Conservation (phyloP, 2,329 filamentous ascomycete genomes). For the Fusarium pininemorale region DNA sequence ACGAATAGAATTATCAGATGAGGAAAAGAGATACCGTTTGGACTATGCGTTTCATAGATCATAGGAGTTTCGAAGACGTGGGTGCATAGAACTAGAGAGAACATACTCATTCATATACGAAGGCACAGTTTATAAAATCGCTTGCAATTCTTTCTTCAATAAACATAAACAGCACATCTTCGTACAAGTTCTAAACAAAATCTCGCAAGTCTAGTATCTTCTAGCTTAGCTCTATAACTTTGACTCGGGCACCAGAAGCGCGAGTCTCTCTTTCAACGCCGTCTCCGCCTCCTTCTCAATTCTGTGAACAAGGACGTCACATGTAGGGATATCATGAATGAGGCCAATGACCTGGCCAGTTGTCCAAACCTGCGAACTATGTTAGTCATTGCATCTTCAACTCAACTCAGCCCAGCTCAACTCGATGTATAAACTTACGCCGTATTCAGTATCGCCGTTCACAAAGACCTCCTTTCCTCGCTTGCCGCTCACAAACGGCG, state of each 20-base stretch:
- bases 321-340: slow-evolving; percentile 85
- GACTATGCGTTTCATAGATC: slow-evolving; percentile 35
- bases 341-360: slow-evolving; percentile 93
- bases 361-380: slow-evolving; percentile 80
- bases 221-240: slow-evolving; percentile 61
- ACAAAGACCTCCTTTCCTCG: slow-evolving; percentile 90
- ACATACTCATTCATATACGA: slow-evolving; percentile 5
- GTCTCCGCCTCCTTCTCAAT: slow-evolving; percentile 82
- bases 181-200: slow-evolving; percentile 13
- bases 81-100: not conserved
- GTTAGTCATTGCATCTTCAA: slow-evolving; percentile 11
- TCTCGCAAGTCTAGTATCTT: slow-evolving; percentile 8
- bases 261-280: slow-evolving; percentile 67
- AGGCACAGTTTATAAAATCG: not conserved
- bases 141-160: slow-evolving; percentile 6
- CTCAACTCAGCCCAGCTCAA: not conserved
- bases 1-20: not conserved
- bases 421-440: slow-evolving; percentile 66
- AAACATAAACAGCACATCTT: not conserved
- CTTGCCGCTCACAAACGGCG: slow-evolving; percentile 87
- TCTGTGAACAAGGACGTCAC: slow-evolving; percentile 71
- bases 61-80: slow-evolving; percentile 21
- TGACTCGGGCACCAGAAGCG: slow-evolving; percentile 63
- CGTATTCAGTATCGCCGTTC: slow-evolving; percentile 89
- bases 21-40: slow-evolving; percentile 28